A percentile compares a stretch with the other conserved stretches of the same genome.
These are phyloP conservation scores for Globisporangium nagaii DNA, from an alignment of 352 stramenopile species.

Conservation along the genomic window DNA sequence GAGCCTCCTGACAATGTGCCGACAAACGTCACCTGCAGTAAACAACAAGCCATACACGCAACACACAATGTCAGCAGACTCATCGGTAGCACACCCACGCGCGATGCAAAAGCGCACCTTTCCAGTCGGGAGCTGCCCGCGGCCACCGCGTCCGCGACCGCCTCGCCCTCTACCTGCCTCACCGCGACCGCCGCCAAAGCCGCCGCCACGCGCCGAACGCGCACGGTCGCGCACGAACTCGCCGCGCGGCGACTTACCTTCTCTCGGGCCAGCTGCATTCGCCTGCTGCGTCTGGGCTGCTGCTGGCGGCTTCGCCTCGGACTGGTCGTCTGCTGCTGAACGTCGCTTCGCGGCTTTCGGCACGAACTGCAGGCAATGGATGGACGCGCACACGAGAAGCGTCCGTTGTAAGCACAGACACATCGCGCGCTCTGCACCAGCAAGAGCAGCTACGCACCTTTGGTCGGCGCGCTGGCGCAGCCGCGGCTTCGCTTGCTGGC, in stretches of 20 bases:
- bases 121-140: conserved; percentile 49
- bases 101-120: conserved; percentile 21
- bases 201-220: conserved; percentile 17
- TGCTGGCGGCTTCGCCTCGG: conserved; percentile 6
- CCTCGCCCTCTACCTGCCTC: conserved; percentile 31
- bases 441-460: conserved; percentile 20
- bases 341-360: conserved; percentile 67
- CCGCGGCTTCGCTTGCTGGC: conserved; percentile 20
- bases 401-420: neutral
- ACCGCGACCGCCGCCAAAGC: conserved; percentile 11
- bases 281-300: conserved; percentile 14
- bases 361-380: conserved; percentile 39
- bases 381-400: neutral
- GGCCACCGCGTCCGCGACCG: conserved; percentile 37
- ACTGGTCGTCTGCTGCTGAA: conserved; percentile 19
- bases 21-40: conserved; percentile 54
- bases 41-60: neutral
- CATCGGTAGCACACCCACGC: too few relatives aligned
- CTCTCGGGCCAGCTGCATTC: conserved; percentile 15
- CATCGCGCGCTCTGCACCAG: neutral
- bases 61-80: neutral
- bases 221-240: conserved; percentile 34
- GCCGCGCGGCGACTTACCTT: conserved; percentile 30
- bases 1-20: conserved; percentile 77
- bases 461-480: conserved; percentile 38